These are phyloP conservation scores for Panicum virgatum DNA, from an alignment of 202 grass and related monocot genomes.

Conservation along the genomic window DNA sequence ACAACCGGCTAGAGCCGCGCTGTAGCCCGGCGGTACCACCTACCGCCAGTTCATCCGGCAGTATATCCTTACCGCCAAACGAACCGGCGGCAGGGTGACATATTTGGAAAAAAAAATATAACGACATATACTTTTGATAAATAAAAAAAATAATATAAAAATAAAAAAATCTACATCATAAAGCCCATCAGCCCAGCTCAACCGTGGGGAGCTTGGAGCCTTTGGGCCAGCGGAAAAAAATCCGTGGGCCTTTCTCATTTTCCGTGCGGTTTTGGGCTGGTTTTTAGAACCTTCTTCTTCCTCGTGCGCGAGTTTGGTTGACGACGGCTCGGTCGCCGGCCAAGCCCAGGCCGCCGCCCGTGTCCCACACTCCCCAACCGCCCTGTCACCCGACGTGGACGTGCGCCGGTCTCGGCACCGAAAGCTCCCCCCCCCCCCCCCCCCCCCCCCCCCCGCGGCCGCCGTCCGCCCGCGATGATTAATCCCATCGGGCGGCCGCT, in stretches of 20 bases:
- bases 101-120: no score
- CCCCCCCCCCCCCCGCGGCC: neutral
- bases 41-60: no score
- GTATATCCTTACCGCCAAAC: no score
- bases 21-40: no score
- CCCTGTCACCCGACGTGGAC: slow-evolving; percentile 15
- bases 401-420: slow-evolving; percentile 5
- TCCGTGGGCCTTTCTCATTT: neutral
- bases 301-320: no score
- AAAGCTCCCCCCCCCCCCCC: slow-evolving; percentile 4
- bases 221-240: neutral
- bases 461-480: neutral
- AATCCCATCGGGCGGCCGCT: neutral
- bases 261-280: neutral
- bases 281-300: neutral
- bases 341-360: neutral
- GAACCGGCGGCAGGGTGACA: no score
- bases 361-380: neutral
- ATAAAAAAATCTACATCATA: no score
- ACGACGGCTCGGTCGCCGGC: neutral
- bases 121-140: no score
- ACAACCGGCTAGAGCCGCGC: no score
- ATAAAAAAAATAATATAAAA: no score
- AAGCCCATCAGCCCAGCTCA: neutral
- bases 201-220: neutral